Percentiles rank a stretch among this genome's conserved stretches.
Conservation (phyloP, 352 stramenopile genomes). For the Globisporangium abappressorium region DNA sequence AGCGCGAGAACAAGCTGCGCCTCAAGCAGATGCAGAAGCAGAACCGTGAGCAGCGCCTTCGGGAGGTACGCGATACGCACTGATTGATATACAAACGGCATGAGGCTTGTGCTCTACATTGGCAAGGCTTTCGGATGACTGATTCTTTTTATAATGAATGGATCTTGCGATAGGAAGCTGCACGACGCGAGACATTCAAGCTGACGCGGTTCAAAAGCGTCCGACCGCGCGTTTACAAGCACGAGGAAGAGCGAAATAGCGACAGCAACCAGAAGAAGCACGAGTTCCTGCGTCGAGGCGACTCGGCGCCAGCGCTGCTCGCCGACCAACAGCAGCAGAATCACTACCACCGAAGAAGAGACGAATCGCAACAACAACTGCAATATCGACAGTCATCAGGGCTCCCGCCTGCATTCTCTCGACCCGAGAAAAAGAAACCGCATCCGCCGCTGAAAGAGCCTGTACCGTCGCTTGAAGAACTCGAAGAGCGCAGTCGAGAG, state of each 20-base stretch:
- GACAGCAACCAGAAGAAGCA: slow-evolving; percentile 25
- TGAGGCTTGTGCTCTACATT: neutral
- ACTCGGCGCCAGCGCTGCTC: slow-evolving; percentile 9
- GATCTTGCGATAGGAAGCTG: slow-evolving; percentile 25
- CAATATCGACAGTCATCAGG: slow-evolving; percentile 4
- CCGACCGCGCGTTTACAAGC: slow-evolving; percentile 42
- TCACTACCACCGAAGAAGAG: neutral
- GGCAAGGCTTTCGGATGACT: neutral
- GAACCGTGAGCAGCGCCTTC: slow-evolving; percentile 47
- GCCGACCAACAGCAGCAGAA: neutral
- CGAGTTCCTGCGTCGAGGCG: slow-evolving; percentile 32
- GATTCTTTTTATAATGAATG: neutral
- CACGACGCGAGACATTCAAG: slow-evolving; percentile 54
- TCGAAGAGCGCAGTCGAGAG: slow-evolving; percentile 39
- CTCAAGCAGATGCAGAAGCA: slow-evolving; percentile 58
- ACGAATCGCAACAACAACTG: slow-evolving; percentile 7
- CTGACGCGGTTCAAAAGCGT: slow-evolving; percentile 62
- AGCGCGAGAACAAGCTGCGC: slow-evolving; percentile 59
- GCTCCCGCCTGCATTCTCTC: slow-evolving; percentile 11
- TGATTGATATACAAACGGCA: neutral
- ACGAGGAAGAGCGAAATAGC: slow-evolving; percentile 22
- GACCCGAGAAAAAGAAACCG: slow-evolving; percentile 2
- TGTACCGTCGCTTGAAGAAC: slow-evolving; percentile 48
- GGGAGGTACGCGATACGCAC: slow-evolving; percentile 25
- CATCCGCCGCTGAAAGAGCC: slow-evolving; percentile 34